Percentiles rank a stretch among this genome's conserved stretches.
phyloP scores from a whole-genome alignment of 2,329 filamentous ascomycete genomes.

The Zasmidium angulare region DNA sequence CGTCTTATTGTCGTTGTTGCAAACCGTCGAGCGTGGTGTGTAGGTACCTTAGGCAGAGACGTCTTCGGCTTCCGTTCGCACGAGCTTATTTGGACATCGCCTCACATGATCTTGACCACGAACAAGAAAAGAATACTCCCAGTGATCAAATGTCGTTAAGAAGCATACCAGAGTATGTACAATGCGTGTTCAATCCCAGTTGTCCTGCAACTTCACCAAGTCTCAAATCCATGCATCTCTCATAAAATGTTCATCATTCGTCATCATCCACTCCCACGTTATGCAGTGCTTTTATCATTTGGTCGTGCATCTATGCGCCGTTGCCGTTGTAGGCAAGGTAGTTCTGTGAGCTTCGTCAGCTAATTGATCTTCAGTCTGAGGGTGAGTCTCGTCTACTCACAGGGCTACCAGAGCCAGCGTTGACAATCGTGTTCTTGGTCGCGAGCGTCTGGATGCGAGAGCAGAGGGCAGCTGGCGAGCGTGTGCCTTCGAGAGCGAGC shows the following conservation, averaged over 20 bases:
- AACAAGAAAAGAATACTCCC: too few species aligned
- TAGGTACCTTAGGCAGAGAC: too few species aligned
- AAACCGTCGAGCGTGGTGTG: too few species aligned
- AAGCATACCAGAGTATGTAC: background rate
- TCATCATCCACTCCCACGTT: background rate
- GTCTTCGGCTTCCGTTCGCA: too few species aligned
- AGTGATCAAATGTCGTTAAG: background rate
- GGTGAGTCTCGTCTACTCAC: background rate
- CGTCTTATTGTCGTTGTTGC: too few species aligned
- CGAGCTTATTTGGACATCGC: too few species aligned
- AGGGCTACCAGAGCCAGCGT: conserved; percentile 10
- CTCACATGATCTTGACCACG: too few species aligned
- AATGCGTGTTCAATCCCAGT: background rate
- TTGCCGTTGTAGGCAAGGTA: conserved; percentile 18
- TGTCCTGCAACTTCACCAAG: background rate
- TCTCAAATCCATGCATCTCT: background rate
- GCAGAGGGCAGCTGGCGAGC: conserved; percentile 19
- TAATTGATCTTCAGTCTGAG: background rate
- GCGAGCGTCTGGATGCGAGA: conserved; percentile 14
- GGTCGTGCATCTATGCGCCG: background rate
- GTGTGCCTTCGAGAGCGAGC: conserved; percentile 20
- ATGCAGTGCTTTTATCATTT: background rate
- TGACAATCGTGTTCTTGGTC: conserved; percentile 16
- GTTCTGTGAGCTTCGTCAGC: background rate
- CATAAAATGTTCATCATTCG: background rate